These are phyloP conservation scores for Oryza meyeriana DNA, from an alignment of 176 grass and related monocot genomes.

Conservation along the genomic window DNA sequence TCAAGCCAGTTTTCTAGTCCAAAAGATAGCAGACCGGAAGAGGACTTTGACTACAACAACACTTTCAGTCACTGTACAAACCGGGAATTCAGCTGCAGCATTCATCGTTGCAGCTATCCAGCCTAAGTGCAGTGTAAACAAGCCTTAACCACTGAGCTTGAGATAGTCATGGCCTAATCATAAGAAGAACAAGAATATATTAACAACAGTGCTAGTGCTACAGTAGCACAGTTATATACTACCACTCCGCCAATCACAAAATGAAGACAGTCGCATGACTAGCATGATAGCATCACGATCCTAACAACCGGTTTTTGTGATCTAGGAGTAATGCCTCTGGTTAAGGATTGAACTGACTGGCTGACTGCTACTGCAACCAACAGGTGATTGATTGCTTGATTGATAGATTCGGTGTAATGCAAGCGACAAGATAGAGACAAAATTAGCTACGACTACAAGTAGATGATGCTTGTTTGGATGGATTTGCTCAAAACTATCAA, in stretches of 20 bases:
- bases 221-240: too few relatives aligned
- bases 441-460: not conserved
- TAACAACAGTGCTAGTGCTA: not conserved
- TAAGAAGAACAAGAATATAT: not conserved
- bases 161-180: not conserved
- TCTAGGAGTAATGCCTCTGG: not conserved
- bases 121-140: not conserved
- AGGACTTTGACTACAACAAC: not conserved
- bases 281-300: not conserved
- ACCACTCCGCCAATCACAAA: not conserved
- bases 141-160: not conserved
- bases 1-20: not conserved
- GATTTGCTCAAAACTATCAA: not conserved
- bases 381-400: conserved; percentile 23
- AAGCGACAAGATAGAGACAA: not conserved
- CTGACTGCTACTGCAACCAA: not conserved
- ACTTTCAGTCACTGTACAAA: not conserved
- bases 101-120: not conserved
- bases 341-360: not conserved
- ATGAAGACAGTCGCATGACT: not conserved
- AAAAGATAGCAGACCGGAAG: not conserved
- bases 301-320: conserved; percentile 15
- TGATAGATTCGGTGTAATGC: conserved; percentile 12
- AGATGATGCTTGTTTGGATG: not conserved
- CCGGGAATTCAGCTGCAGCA: not conserved